These are phyloP conservation scores for Plasmodium gaboni DNA, from an alignment of 169 alveolate species.

Conservation along the genomic window DNA sequence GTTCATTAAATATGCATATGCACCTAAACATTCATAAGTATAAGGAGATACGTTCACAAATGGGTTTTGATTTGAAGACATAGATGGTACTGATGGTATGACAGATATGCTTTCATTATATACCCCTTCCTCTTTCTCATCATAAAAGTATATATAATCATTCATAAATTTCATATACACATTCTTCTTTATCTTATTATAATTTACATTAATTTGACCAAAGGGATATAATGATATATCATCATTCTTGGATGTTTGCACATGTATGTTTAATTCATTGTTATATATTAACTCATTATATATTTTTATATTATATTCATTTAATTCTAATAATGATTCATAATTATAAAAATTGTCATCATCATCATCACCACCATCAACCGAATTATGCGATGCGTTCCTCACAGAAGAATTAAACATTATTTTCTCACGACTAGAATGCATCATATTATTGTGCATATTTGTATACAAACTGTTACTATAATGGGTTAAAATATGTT, in stretches of 20 bases:
- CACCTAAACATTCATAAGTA: constrained; percentile 70
- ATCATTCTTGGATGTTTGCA: constrained; percentile 42
- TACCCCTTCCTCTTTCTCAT: constrained; percentile 3
- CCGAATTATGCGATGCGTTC: background rate
- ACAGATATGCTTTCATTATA: background rate
- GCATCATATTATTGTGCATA: constrained; percentile 9
- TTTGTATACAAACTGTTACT: constrained; percentile 37
- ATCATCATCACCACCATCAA: background rate
- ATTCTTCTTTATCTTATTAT: constrained; percentile 3
- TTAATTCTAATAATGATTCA: background rate
- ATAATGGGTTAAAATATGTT: constrained; percentile 28
- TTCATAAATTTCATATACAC: constrained; percentile 50
- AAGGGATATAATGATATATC: constrained; percentile 27
- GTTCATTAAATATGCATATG: constrained; percentile 71
- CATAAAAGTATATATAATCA: constrained; percentile 46
- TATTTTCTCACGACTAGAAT: constrained; percentile 6
- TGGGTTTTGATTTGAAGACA: background rate
- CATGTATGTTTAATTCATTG: constrained; percentile 1
- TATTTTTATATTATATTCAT: constrained; percentile 12
- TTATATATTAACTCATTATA: background rate
- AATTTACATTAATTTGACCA: constrained; percentile 23
- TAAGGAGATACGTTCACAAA: constrained; percentile 43
- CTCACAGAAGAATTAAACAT: background rate
- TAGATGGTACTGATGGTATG: background rate
- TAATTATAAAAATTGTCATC: constrained; percentile 16